A percentile compares a stretch with the other conserved stretches of the same genome.
Evolutionary conservation across 441 rosid species (phyloP).

Genomic region (Gossypium gossypioides): DNA sequence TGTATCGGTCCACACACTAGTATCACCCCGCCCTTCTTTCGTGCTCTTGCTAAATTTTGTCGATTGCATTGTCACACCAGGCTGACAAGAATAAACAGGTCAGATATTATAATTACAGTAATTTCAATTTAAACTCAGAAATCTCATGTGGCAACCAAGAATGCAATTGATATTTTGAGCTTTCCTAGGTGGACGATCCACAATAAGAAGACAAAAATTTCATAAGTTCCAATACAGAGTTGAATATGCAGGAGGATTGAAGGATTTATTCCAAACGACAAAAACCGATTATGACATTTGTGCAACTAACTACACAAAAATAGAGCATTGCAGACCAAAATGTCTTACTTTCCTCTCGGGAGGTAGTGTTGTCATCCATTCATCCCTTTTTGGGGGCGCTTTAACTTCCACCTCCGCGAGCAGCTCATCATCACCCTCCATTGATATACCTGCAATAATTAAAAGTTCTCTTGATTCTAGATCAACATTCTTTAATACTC

Average conservation of each 20-base stretch:
- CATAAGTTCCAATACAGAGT: background rate
- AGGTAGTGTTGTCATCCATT: constrained; percentile 97
- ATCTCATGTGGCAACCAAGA: background rate
- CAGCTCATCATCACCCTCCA: constrained; percentile 95
- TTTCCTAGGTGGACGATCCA: background rate
- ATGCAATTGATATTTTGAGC: background rate
- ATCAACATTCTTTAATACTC: background rate
- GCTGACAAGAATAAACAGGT: constrained; percentile 32
- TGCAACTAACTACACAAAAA: background rate
- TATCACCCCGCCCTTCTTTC: constrained; percentile 84
- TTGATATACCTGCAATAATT: constrained; percentile 57
- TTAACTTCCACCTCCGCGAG: constrained; percentile 62
- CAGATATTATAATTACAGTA: background rate
- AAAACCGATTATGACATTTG: background rate
- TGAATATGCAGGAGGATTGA: background rate
- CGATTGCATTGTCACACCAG: constrained; percentile 65
- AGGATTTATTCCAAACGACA: background rate
- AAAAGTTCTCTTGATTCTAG: constrained; percentile 12
- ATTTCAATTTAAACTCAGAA: background rate
- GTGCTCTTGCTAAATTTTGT: constrained; percentile 53
- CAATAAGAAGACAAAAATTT: background rate
- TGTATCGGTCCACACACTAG: constrained; percentile 74
- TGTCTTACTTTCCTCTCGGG: constrained; percentile 76
- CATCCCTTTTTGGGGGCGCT: constrained; percentile 64
- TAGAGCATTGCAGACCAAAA: background rate